Percentiles rank a stretch among this genome's conserved stretches.
These are phyloP conservation scores for Hypericum androsaemum DNA, from an alignment of 345 rosid genomes.

Conservation along the genomic window DNA sequence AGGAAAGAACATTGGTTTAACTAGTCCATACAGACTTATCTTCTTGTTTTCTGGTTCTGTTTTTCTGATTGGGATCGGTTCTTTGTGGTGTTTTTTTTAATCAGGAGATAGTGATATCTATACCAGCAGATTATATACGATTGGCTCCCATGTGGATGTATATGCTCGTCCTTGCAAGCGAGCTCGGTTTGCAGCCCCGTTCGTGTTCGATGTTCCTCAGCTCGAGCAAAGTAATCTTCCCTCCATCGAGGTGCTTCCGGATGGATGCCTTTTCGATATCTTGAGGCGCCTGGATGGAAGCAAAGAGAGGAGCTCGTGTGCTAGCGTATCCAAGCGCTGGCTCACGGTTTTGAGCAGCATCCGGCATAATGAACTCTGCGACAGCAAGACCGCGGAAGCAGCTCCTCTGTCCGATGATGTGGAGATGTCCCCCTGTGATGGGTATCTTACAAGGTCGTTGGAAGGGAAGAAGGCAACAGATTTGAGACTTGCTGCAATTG, in stretches of 20 bases:
- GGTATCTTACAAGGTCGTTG: constrained; percentile 50
- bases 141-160: constrained; percentile 33
- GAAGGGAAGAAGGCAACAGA: constrained; percentile 77
- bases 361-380: constrained; percentile 33
- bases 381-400: neutral
- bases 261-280: constrained; percentile 73
- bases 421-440: constrained; percentile 36
- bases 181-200: constrained; percentile 41
- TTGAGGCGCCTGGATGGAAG: constrained; percentile 41
- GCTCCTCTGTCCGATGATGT: constrained; percentile 23
- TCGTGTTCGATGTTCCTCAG: constrained; percentile 13
- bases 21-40: too few species aligned
- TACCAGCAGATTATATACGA: constrained; percentile 32
- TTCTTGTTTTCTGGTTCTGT: too few species aligned
- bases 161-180: constrained; percentile 53
- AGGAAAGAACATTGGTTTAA: too few species aligned
- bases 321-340: constrained; percentile 66
- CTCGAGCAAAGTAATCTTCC: constrained; percentile 28
- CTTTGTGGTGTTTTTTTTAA: constrained; percentile 4
- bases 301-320: constrained; percentile 46
- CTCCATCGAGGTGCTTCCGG: constrained; percentile 56
- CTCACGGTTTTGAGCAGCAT: constrained; percentile 47
- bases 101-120: constrained; percentile 59
- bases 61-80: too few species aligned
- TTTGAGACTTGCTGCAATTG: constrained; percentile 54